Conservation (phyloP, 805 yeast genomes). For the Pichia rugopelliculosa region DNA sequence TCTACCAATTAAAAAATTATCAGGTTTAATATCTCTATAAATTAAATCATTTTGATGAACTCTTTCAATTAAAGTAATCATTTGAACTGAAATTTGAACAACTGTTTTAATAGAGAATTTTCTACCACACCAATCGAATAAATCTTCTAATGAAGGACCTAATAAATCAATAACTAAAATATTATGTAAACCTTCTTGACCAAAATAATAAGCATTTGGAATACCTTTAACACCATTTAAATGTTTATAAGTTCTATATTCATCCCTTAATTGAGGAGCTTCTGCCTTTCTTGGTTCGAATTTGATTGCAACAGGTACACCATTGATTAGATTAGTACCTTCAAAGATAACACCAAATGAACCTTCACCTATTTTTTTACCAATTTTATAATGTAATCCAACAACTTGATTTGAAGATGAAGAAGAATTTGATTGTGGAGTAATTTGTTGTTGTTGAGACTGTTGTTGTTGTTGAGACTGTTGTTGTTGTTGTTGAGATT, state of each 20-base stretch:
- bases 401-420: conserved; percentile 48
- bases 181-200: conserved; percentile 96
- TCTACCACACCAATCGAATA: conserved; percentile 98
- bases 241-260: conserved; percentile 89
- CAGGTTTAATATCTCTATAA: conserved; percentile 96
- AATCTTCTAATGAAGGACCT: conserved; percentile 93
- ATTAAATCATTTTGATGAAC: conserved; percentile 87
- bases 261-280: conserved; percentile 96
- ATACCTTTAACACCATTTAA: conserved; percentile 77
- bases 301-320: conserved; percentile 91
- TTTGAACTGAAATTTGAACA: conserved; percentile 89
- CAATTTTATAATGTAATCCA: conserved; percentile 93
- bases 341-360: conserved; percentile 97
- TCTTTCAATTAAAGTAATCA: conserved; percentile 79
- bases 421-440: conserved; percentile 6
- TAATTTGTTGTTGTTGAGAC: conserved; percentile 6
- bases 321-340: conserved; percentile 87
- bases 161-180: conserved; percentile 88
- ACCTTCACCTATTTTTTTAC: conserved; percentile 97
- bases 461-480: conserved; percentile 15
- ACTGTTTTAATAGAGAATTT: conserved; percentile 82
- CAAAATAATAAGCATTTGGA: conserved; percentile 96
- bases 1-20: conserved; percentile 88
- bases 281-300: conserved; percentile 95
- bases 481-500: conserved; percentile 7